phyloP scores from a whole-genome alignment of 345 rosid genomes.

The Salix dunnii region DNA sequence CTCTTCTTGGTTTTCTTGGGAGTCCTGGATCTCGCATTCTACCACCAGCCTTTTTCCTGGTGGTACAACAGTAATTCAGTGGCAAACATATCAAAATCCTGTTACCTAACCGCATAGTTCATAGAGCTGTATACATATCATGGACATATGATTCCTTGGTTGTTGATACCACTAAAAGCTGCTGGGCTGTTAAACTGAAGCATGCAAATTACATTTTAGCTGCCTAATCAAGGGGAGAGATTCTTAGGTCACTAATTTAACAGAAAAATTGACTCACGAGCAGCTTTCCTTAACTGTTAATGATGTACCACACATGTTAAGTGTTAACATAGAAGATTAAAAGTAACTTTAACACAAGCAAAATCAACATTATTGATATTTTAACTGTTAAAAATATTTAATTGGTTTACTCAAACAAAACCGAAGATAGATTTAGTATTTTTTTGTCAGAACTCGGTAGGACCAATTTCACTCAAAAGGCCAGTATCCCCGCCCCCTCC shows the following conservation, averaged over 20 bases:
- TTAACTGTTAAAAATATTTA: too few relatives aligned
- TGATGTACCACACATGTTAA: background rate
- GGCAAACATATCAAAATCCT: background rate
- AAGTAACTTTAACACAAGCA: background rate
- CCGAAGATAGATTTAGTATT: too few relatives aligned
- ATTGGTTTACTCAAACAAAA: too few relatives aligned
- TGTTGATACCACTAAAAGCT: background rate
- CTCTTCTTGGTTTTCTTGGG: constrained; percentile 43
- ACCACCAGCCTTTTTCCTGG: constrained; percentile 51
- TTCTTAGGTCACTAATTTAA: background rate
- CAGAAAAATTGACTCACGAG: background rate
- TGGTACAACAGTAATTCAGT: constrained; percentile 7
- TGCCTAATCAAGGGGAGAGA: background rate
- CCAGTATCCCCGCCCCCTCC: too few relatives aligned
- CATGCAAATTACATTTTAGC: background rate
- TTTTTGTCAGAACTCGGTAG: background rate
- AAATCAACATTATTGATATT: background rate
- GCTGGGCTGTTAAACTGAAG: background rate
- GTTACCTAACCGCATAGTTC: background rate
- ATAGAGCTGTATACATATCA: background rate
- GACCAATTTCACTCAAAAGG: background rate
- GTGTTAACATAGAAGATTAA: background rate
- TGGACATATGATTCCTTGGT: background rate
- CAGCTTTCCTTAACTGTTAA: background rate
- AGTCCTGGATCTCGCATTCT: constrained; percentile 41